Base-by-base conservation (phyloP, 169 alveolate species). In the Miamiensis avidus region DNA sequence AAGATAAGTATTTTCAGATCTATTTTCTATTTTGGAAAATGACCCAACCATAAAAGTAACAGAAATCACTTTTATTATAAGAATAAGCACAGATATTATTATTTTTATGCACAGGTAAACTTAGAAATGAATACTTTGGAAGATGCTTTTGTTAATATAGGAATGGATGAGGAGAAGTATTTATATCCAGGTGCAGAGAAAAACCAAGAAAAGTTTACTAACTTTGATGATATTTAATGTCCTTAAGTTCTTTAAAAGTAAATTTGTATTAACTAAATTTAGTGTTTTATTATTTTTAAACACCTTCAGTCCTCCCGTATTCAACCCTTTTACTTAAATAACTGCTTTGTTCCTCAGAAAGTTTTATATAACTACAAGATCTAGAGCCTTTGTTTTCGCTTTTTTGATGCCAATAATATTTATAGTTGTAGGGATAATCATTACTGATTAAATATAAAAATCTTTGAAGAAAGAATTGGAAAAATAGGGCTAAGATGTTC, bases 111-210 rank as follows among this genome's bases (percentile, higher is more conserved):
- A 0, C 15, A 79, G 76, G 64, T 88, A 30, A 84, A 88, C 33
- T 75, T 91, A 0, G 88, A 85, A 88, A 74, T 88, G 82, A 87
- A 88, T 79, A 82, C 89, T 31, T 78, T 91, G 27, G 95, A 91
- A 81, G 95, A 91, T 85, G 95, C 95, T 15, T 91, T 88, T 76
- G 75, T 91, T 27, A 91, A 88, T 75, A 88, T 91, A 33, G 91
- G 90, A 64, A 91, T 81, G 84, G 92, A 81, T 28, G 95, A 91
- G 83, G 91, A 91, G 6, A 88, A 89, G 74, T 79, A 74, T 27
- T 65, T 15, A 34, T 31, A 64, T 29, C 76, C 77, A 64, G 81
- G 31, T n/a, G 69, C 4, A 34, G 78, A 74, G 29, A 0, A 82
- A 0, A 0, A 25, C n/a, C 76, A 78, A 75, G n/a, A 74, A 78